Conservation (phyloP, 805 yeast species). For the Kockiozyma suomiensis region DNA sequence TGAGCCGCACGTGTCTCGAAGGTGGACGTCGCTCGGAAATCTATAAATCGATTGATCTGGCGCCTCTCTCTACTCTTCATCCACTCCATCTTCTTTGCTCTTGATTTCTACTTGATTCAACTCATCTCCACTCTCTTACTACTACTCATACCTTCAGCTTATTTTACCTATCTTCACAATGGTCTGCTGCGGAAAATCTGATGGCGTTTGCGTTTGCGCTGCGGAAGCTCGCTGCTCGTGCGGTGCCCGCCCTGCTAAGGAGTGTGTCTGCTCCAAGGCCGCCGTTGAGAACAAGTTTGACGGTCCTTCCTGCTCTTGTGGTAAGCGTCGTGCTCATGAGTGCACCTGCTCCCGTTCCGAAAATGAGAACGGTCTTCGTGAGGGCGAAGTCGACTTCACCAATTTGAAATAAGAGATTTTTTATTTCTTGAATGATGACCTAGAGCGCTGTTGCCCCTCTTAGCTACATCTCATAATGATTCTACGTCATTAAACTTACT, state of each 20-base stretch:
- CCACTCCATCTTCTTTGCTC: background rate
- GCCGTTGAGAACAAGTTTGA: constrained; percentile 51
- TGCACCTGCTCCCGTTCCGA: constrained; percentile 59
- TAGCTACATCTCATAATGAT: background rate
- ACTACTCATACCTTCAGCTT: constrained; percentile 1
- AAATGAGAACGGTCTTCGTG: constrained; percentile 47
- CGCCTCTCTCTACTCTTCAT: background rate
- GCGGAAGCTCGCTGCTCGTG: constrained; percentile 65
- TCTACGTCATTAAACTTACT: too few species aligned
- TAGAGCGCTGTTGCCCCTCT: background rate
- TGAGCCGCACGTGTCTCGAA: constrained; percentile 14
- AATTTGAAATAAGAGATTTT: constrained; percentile 40
- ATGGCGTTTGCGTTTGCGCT: constrained; percentile 59
- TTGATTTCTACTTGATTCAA: background rate
- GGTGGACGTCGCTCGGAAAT: background rate
- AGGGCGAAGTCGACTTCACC: constrained; percentile 64
- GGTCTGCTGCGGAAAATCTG: constrained; percentile 49
- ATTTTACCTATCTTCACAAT: constrained; percentile 33
- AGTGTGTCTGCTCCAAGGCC: constrained; percentile 59
- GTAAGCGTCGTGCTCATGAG: constrained; percentile 54
- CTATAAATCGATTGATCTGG: background rate
- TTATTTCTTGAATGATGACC: background rate
- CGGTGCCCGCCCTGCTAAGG: constrained; percentile 60
- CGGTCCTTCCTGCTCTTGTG: constrained; percentile 59
- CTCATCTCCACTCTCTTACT: background rate